Percentiles rank a stretch among this genome's conserved stretches.
These are phyloP conservation scores for Cutaneotrichosporon sp. DNA, from an alignment of 1,284 basidiomycete species.

Conservation along the genomic window DNA sequence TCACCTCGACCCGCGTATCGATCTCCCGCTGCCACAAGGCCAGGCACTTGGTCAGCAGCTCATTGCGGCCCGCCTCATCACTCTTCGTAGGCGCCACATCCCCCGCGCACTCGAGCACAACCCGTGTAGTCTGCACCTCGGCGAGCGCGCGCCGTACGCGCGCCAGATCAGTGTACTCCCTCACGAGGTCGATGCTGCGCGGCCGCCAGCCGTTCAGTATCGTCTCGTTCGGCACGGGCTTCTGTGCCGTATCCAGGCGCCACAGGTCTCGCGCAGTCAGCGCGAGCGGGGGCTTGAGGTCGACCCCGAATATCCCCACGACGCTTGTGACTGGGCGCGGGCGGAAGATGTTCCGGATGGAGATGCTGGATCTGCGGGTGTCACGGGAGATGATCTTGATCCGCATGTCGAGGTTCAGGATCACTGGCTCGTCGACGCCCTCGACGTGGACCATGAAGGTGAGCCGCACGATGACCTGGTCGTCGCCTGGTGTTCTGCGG, in stretches of 20 bases:
- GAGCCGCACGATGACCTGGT: slow-evolving; percentile 73
- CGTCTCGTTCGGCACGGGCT: slow-evolving; percentile 90
- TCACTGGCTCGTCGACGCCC: slow-evolving; percentile 72
- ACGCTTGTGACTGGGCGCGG: slow-evolving; percentile 47
- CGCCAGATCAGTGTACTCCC: slow-evolving; percentile 70
- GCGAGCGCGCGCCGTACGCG: slow-evolving; percentile 67
- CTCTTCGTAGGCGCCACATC: slow-evolving; percentile 27
- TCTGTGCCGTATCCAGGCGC: slow-evolving; percentile 88
- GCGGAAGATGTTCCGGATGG: slow-evolving; percentile 67
- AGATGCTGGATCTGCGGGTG: slow-evolving; percentile 59
- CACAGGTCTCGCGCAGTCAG: slow-evolving; percentile 84
- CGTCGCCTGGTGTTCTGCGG: slow-evolving; percentile 69
- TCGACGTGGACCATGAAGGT: slow-evolving; percentile 76
- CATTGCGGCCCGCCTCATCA: slow-evolving; percentile 59
- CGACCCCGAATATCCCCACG: slow-evolving; percentile 67
- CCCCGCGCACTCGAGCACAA: slow-evolving; percentile 57
- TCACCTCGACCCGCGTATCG: slow-evolving; percentile 67
- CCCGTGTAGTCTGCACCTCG: slow-evolving; percentile 82
- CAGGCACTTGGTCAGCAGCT: slow-evolving; percentile 61
- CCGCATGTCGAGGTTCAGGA: slow-evolving; percentile 81
- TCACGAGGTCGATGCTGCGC: slow-evolving; percentile 76
- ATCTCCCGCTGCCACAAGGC: slow-evolving; percentile 76
- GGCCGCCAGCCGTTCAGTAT: slow-evolving; percentile 74
- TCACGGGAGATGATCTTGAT: slow-evolving; percentile 82
- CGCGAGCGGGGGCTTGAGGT: slow-evolving; percentile 75